phyloP scores from a whole-genome alignment of 805 yeast species.

The Monosporozyma unispora region DNA sequence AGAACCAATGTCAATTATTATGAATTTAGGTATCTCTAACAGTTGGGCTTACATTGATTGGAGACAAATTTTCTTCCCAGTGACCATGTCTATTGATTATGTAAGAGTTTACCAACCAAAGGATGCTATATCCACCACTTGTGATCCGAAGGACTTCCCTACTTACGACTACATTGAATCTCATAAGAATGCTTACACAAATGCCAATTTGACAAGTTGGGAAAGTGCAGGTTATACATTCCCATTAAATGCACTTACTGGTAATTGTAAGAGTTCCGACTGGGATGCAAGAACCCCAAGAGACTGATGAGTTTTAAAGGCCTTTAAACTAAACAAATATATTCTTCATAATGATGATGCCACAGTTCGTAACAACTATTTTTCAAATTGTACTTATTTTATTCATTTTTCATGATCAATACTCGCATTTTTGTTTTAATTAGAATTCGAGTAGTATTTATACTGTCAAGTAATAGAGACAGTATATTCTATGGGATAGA shows the following conservation, averaged over 20 bases:
- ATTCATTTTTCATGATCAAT: neutral
- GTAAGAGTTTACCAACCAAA: conserved; percentile 88
- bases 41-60: conserved; percentile 94
- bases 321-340: neutral
- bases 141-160: conserved; percentile 83
- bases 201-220: conserved; percentile 71
- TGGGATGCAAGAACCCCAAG: conserved; percentile 2
- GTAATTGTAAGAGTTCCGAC: conserved; percentile 37
- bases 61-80: conserved; percentile 73
- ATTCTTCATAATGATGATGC: neutral
- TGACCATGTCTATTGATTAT: conserved; percentile 65
- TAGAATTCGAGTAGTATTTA: neutral
- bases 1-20: conserved; percentile 86
- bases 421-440: neutral
- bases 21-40: conserved; percentile 85
- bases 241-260: conserved; percentile 56
- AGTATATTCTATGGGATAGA: neutral
- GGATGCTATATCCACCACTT: conserved; percentile 50
- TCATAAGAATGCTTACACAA: conserved; percentile 61
- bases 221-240: conserved; percentile 56
- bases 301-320: neutral
- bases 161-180: conserved; percentile 71
- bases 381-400: neutral
- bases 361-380: neutral
- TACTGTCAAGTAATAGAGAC: neutral